Evolutionary conservation across 1,284 basidiomycete genomes (phyloP).

Genomic region (Boletellus deceptivus): DNA sequence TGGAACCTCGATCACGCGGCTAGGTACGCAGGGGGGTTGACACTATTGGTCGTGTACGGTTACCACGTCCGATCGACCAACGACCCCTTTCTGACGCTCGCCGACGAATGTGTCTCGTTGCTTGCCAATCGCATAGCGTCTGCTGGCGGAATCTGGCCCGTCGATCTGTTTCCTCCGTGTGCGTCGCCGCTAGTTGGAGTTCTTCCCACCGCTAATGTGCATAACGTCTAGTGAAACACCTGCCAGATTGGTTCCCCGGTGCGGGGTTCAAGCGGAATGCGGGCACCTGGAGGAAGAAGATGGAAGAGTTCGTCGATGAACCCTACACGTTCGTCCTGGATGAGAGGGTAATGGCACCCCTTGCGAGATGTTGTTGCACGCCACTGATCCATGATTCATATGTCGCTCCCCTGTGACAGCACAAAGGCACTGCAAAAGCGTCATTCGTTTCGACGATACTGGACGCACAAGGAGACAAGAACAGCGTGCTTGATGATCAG

Average conservation of each 20-base stretch:
- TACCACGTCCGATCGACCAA: constrained; percentile 51
- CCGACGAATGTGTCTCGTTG: constrained; percentile 58
- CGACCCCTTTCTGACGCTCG: constrained; percentile 57
- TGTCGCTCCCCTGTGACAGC: constrained; percentile 35
- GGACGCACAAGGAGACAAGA: constrained; percentile 34
- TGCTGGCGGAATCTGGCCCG: constrained; percentile 66
- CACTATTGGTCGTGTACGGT: constrained; percentile 63
- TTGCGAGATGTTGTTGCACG: neutral
- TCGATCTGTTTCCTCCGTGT: constrained; percentile 57
- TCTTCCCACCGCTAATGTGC: constrained; percentile 2
- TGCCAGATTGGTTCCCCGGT: constrained; percentile 48
- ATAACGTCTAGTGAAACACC: constrained; percentile 31
- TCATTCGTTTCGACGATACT: constrained; percentile 65
- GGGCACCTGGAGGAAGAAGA: constrained; percentile 58
- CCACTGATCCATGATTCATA: neutral
- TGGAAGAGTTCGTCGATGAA: constrained; percentile 63
- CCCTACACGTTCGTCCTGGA: constrained; percentile 60
- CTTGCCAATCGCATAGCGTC: constrained; percentile 61
- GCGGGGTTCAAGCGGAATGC: constrained; percentile 54
- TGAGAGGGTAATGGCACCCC: constrained; percentile 43
- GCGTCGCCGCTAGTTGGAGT: constrained; percentile 11
- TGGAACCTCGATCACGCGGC: constrained; percentile 7
- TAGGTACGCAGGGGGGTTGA: constrained; percentile 60
- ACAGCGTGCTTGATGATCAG: constrained; percentile 28
- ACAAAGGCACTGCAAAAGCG: constrained; percentile 49